These are phyloP conservation scores for Tagetes patula DNA, from an alignment of 129 eudicot species.

Conservation along the genomic window DNA sequence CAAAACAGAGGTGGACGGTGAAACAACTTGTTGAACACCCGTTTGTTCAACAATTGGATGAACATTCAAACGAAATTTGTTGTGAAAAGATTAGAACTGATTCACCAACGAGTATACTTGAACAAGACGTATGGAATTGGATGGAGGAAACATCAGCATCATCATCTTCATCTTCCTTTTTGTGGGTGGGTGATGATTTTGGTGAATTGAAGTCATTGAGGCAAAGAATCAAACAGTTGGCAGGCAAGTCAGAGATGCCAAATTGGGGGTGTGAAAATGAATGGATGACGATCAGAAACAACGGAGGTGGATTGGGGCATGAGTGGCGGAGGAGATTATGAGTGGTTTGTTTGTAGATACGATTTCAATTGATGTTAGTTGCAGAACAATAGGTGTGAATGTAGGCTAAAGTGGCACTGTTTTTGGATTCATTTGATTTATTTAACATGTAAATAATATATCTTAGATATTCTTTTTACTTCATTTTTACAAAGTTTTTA, in stretches of 20 bases:
- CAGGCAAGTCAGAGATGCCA: constrained; percentile 36
- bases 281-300: constrained; percentile 57
- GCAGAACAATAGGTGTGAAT: constrained; percentile 24
- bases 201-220: neutral
- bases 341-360: constrained; percentile 22
- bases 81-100: constrained; percentile 27
- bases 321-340: constrained; percentile 27
- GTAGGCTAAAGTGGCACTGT: constrained; percentile 9
- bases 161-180: neutral
- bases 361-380: constrained; percentile 18
- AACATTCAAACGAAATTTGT: neutral
- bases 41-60: constrained; percentile 34
- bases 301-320: constrained; percentile 23
- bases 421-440: constrained; percentile 13
- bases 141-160: constrained; percentile 23
- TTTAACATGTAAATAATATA: constrained; percentile 5
- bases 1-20: constrained; percentile 65
- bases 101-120: constrained; percentile 81
- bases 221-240: constrained; percentile 43
- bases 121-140: constrained; percentile 60
- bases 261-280: constrained; percentile 43
- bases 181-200: neutral
- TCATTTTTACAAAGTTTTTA: too few species aligned
- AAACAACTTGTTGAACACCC: constrained; percentile 58
- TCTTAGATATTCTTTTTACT: neutral